These are phyloP conservation scores for Botrytis paeoniae DNA, from an alignment of 2,329 filamentous ascomycete species.

Conservation along the genomic window DNA sequence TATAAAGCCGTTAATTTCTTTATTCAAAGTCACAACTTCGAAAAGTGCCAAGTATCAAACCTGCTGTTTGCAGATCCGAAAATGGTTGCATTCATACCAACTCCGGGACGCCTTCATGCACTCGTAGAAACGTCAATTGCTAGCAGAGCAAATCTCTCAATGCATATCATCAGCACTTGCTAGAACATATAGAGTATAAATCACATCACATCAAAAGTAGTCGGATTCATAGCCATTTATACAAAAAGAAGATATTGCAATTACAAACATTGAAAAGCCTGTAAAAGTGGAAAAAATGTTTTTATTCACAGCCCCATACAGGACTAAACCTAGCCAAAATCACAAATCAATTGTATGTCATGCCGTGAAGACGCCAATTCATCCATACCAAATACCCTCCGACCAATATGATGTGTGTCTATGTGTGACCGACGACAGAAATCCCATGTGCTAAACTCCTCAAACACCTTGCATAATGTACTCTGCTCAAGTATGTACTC, in stretches of 20 bases:
- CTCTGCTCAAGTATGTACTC: constrained; percentile 10
- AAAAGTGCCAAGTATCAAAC: not conserved
- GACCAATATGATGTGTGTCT: constrained; percentile 4
- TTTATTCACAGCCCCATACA: not conserved
- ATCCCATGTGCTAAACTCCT: not conserved
- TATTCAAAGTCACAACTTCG: not conserved
- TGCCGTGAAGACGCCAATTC: not conserved
- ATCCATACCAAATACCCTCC: not conserved
- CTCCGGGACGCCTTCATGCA: not conserved
- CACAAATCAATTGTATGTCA: not conserved
- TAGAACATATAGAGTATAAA: not conserved
- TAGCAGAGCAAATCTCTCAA: not conserved
- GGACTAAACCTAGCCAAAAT: not conserved
- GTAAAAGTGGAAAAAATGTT: not conserved
- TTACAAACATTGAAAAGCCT: not conserved
- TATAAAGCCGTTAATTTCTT: not conserved
- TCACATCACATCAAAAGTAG: not conserved
- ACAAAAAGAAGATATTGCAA: not conserved
- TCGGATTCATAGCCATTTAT: not conserved
- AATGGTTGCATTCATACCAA: not conserved
- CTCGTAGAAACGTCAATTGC: not conserved
- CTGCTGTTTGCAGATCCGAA: not conserved
- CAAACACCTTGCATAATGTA: constrained; percentile 15
- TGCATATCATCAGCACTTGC: not conserved
- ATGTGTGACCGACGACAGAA: not conserved